Base-by-base conservation (phyloP, 352 stramenopile species). In the Globisporangium megalacanthum region DNA sequence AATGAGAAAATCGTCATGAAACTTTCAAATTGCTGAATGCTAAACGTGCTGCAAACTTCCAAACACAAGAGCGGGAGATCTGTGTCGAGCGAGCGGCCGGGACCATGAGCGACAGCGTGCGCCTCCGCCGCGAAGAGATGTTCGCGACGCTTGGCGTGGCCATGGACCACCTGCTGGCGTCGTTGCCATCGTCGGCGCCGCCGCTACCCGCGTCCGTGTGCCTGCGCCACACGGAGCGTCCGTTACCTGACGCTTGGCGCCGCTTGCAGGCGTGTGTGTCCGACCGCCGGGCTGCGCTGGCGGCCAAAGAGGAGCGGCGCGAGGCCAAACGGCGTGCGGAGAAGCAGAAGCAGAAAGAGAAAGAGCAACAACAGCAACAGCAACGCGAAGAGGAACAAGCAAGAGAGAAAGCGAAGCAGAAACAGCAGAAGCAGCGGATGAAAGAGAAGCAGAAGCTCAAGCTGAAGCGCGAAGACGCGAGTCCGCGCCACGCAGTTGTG, bases 161-260 rank as follows among this genome's bases (percentile, higher is more conserved):
- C 9, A 57, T 89, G 70, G 79, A 89, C 56, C 76, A 86, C 52
- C 68, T 55, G 58, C 64, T 84, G 33, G 35, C 33, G 65, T 73
- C 48, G 42, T 74, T 37, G 22, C 56, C 47, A 25, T 65, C 3
- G 65, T 52, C 37, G 44, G 9, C 37, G 14, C 31, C 58, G 25
- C 54, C 60, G 29, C 54, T 79, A 41, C 68, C 74, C 0, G 9
- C 54, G 11, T 37, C 54, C 8, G 35, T 68, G 39, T n/a, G 19
- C 17, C 17, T 70, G 17, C 33, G 45, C 14, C 48, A 45, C 37
- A 35, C 49, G 20, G 52, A 54, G 42, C n/a, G 13, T 31, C 17
- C 53, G 49, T 55, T 66, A 1, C 51, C 63, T 0, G 57, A 66
- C 2, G 54, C 49, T 1, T 78, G 68, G 64, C 46, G 25, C 5